These are phyloP conservation scores for Populus davidiana DNA, from an alignment of 345 rosid species.

Conservation along the genomic window DNA sequence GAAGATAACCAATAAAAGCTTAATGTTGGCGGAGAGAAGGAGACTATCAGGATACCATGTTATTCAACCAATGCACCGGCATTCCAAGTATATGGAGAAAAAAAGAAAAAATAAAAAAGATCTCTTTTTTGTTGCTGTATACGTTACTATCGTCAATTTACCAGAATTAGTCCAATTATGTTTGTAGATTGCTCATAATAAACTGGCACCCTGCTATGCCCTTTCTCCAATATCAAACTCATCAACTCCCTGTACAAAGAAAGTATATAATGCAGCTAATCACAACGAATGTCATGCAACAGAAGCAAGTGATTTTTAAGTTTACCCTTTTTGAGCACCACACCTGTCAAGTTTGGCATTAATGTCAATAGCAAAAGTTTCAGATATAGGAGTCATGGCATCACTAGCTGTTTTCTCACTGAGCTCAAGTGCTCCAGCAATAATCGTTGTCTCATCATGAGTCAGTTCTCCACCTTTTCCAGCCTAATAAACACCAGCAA, in stretches of 20 bases:
- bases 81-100: not conserved
- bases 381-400: slow-evolving; percentile 89
- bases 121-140: not conserved
- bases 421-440: slow-evolving; percentile 98
- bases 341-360: slow-evolving; percentile 83
- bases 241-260: slow-evolving; percentile 54
- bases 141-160: slow-evolving; percentile 14
- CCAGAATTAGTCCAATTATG: slow-evolving; percentile 90
- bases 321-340: slow-evolving; percentile 13
- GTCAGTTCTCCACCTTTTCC: slow-evolving; percentile 99
- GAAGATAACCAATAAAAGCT: not conserved
- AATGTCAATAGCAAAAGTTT: slow-evolving; percentile 78
- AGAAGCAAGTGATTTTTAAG: slow-evolving; percentile 8
- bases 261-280: slow-evolving; percentile 15
- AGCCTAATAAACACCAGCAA: slow-evolving; percentile 46
- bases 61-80: not conserved
- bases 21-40: not conserved
- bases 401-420: slow-evolving; percentile 74
- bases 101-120: not conserved
- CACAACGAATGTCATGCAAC: slow-evolving; percentile 13
- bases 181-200: slow-evolving; percentile 85
- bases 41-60: not conserved
- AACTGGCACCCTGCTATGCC: slow-evolving; percentile 98
- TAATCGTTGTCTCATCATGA: slow-evolving; percentile 95
- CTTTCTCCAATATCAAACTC: slow-evolving; percentile 84